Base-by-base conservation (phyloP, 2,329 filamentous ascomycete species). In the Rasamsonia emersonii region DNA sequence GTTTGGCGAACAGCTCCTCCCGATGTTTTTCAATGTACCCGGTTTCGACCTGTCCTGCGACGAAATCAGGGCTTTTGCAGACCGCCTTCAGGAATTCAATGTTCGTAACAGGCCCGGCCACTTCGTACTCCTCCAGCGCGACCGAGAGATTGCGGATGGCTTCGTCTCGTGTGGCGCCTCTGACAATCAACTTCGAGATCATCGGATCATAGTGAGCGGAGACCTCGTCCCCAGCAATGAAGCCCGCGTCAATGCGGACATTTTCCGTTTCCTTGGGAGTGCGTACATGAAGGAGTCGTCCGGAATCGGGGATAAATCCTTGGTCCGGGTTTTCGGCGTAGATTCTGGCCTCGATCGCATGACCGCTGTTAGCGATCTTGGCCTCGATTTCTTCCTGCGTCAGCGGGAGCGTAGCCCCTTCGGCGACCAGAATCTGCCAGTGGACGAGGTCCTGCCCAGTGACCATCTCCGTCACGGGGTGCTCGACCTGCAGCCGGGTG, bases 181-280 rank as follows among this genome's bases (percentile, higher is more conserved):
- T 76, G 4, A 96, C 86, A 46, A 98, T 98, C 32, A 98, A 73
- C 63, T 98, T 98, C 26, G 91, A 85, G 45, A 98, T 94, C 91
- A 98, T 98, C 17, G 91, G 91, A 47, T 98, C 91, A 58, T 98
- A 98, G 33, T 91, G 84, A 37, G 89, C 85, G 0, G 88, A 93
- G 3, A 98, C 84, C 41, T 86, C 85, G 54, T 94, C 89, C 16
- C 91, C 91, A 45, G 86, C 73, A 17, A 88, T 75, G 55, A 96
- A 96, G 2, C 91, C 91, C 27, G 88, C 86, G 51, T 98, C 91
- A 43, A 98, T 86, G 24, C 91, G 79, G 18, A 96, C 74, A 41
- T 86, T 82, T 1, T 80, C 71, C 21, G 76, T 73, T 4, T 72
- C 64, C 29, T 65, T 56, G 0, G 89, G 88, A 2, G 83, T 86